phyloP scores from a whole-genome alignment of 2,329 filamentous ascomycete species.

The Didymellaceae sp. region DNA sequence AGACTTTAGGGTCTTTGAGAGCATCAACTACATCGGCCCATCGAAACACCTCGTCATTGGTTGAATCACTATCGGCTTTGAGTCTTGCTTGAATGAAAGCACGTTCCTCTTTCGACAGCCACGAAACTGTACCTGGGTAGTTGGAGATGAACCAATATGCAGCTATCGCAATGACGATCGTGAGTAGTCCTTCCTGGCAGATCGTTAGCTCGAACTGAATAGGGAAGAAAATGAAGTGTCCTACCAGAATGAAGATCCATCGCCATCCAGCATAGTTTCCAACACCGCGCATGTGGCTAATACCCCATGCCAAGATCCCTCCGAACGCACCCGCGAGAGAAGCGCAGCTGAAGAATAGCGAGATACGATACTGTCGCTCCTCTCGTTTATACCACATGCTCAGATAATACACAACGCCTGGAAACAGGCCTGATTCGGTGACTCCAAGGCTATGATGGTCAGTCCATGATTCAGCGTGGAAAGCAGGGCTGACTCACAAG shows the following conservation, averaged over 20 bases:
- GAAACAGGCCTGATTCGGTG: slow-evolving; percentile 48
- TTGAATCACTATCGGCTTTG: slow-evolving; percentile 72
- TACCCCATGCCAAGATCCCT: slow-evolving; percentile 64
- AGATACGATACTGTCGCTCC: slow-evolving; percentile 65
- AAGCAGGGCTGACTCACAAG: slow-evolving; percentile 45
- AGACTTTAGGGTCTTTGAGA: slow-evolving; percentile 54
- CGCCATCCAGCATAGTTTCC: slow-evolving; percentile 53
- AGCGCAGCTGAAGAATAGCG: slow-evolving; percentile 66
- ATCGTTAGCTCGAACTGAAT: slow-evolving; percentile 14
- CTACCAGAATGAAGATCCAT: slow-evolving; percentile 52
- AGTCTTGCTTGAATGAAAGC: slow-evolving; percentile 67
- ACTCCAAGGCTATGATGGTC: slow-evolving; percentile 37
- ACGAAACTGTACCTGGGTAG: slow-evolving; percentile 66
- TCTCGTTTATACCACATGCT: slow-evolving; percentile 69
- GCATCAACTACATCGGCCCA: slow-evolving; percentile 71
- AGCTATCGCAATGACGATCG: slow-evolving; percentile 40
- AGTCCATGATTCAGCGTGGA: not conserved
- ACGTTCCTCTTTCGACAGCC: slow-evolving; percentile 61
- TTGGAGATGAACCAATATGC: slow-evolving; percentile 69
- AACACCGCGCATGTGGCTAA: slow-evolving; percentile 66
- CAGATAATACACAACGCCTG: slow-evolving; percentile 60
- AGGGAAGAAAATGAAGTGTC: too few species aligned
- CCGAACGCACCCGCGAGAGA: slow-evolving; percentile 67
- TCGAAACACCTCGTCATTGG: slow-evolving; percentile 69
- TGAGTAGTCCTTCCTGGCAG: slow-evolving; percentile 45